A percentile compares a stretch with the other conserved stretches of the same genome.
These are phyloP conservation scores for Boletus hoseneyae DNA, from an alignment of 1,284 basidiomycete species.

Conservation along the genomic window DNA sequence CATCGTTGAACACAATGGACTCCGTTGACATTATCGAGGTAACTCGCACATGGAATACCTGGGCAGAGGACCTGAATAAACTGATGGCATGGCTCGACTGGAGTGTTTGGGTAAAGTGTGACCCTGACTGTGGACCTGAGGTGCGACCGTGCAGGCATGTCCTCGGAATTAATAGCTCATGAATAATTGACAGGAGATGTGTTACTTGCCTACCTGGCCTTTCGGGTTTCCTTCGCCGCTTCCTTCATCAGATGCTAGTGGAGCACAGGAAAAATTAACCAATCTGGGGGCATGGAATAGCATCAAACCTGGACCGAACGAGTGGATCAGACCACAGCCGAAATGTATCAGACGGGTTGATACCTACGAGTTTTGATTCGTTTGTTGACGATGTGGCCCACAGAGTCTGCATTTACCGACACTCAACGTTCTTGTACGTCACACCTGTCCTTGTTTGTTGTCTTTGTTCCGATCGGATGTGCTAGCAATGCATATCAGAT, in stretches of 20 bases:
- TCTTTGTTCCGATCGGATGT: too few relatives aligned
- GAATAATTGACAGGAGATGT: too few relatives aligned
- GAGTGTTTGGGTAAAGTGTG: slow-evolving; percentile 37
- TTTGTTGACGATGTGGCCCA: too few relatives aligned
- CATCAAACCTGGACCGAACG: background rate
- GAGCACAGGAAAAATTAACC: background rate
- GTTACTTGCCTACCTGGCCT: too few relatives aligned
- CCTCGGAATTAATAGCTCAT: too few relatives aligned
- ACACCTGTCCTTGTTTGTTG: too few relatives aligned
- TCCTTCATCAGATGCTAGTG: background rate
- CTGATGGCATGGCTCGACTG: slow-evolving; percentile 22
- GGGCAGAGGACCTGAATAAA: slow-evolving; percentile 23
- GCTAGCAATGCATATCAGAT: too few relatives aligned
- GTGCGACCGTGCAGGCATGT: slow-evolving; percentile 13
- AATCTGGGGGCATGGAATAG: background rate
- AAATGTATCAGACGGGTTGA: slow-evolving; percentile 1
- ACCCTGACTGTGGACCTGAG: slow-evolving; percentile 32
- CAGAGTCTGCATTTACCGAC: too few relatives aligned
- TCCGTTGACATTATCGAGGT: slow-evolving; percentile 1
- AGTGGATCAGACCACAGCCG: slow-evolving; percentile 2
- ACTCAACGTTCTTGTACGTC: too few relatives aligned
- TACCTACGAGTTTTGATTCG: too few relatives aligned
- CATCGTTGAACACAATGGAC: background rate
- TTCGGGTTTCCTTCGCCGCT: background rate
- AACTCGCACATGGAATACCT: slow-evolving; percentile 14